phyloP scores from a whole-genome alignment of 1,284 basidiomycete genomes.

The Laetiporus sulphureus region DNA sequence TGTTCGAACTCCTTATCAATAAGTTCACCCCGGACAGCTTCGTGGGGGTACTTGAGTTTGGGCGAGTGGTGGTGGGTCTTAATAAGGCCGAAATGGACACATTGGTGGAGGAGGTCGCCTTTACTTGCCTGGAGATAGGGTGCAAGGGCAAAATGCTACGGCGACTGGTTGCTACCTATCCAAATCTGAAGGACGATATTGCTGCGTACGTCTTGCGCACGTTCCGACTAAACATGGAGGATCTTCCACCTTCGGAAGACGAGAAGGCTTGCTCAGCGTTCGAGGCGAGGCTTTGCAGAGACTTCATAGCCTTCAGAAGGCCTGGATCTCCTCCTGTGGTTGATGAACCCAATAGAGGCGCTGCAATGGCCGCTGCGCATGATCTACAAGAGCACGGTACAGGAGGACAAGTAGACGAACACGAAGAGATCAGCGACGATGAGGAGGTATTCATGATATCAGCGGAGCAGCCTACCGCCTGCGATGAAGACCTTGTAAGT shows the following conservation, averaged over 20 bases:
- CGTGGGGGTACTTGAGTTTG: conserved; percentile 46
- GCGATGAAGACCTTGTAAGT: conserved; percentile 17
- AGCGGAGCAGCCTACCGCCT: no score
- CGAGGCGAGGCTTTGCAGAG: conserved; percentile 44
- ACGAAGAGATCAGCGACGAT: conserved; percentile 1
- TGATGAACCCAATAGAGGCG: conserved; percentile 12
- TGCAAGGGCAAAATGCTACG: conserved; percentile 68
- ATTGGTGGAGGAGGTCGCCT: conserved; percentile 47
- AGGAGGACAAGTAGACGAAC: not conserved
- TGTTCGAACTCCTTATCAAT: conserved; percentile 54
- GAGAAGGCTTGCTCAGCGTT: conserved; percentile 35
- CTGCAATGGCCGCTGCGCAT: not conserved
- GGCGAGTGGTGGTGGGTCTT: conserved; percentile 39
- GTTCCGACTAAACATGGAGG: conserved; percentile 45
- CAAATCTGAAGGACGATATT: conserved; percentile 35
- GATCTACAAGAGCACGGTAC: conserved; percentile 5
- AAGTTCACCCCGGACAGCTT: conserved; percentile 59
- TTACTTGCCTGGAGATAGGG: conserved; percentile 50
- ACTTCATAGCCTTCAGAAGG: conserved; percentile 24
- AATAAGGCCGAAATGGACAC: conserved; percentile 32
- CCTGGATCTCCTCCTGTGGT: conserved; percentile 14
- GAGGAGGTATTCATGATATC: conserved; percentile 7
- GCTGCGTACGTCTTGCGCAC: conserved; percentile 37
- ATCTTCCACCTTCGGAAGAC: conserved; percentile 46
- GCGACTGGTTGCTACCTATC: conserved; percentile 41